A percentile compares a stretch with the other conserved stretches of the same genome.
Evolutionary conservation across 306 rosid species (phyloP).

Genomic region (Sindora glabra): DNA sequence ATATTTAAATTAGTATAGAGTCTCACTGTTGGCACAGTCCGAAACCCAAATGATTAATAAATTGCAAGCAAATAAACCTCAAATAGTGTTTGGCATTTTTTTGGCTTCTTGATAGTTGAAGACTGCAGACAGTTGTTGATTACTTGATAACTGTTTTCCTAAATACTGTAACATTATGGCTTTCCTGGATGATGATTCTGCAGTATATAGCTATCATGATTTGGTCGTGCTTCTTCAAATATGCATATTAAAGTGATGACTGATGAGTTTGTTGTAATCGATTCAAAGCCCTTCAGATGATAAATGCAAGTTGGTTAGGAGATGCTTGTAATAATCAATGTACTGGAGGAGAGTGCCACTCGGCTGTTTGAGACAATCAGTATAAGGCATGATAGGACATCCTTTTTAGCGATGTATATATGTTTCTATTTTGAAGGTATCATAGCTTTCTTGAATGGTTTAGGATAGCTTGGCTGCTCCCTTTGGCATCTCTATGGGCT

Average conservation of each 20-base stretch:
- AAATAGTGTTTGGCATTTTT: background rate
- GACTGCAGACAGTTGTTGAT: background rate
- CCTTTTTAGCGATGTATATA: background rate
- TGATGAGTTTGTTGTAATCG: background rate
- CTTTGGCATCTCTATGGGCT: background rate
- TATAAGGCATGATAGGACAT: background rate
- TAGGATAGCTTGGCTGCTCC: background rate
- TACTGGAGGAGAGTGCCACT: background rate
- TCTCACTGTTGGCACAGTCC: background rate
- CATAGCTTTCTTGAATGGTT: background rate
- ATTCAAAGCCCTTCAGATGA: background rate
- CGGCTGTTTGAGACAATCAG: background rate
- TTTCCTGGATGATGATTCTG: slow-evolving; percentile 2
- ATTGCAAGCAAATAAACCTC: background rate
- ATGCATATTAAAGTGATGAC: background rate
- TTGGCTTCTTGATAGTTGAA: background rate
- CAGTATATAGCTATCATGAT: background rate
- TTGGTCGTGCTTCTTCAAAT: background rate
- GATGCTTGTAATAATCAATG: background rate
- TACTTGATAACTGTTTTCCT: background rate
- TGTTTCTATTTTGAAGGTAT: background rate
- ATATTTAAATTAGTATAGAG: background rate
- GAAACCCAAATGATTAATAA: slow-evolving; percentile 5
- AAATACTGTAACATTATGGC: background rate
- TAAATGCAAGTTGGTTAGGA: background rate